phyloP scores from a whole-genome alignment of 768 basidiomycete genomes.

The Nidularia pulvinata region DNA sequence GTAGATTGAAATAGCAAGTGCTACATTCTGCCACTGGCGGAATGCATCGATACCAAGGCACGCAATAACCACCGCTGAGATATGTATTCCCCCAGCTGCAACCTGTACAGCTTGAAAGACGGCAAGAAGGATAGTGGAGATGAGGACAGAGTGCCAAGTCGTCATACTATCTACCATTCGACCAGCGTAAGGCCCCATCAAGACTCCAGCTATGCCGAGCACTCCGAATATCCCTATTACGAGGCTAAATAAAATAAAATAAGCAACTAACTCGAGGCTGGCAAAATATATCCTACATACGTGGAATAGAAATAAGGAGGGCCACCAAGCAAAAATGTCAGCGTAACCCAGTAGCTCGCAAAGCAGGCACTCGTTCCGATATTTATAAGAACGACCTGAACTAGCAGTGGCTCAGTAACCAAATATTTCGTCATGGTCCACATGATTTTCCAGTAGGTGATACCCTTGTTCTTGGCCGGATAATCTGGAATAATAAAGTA shows the following conservation, averaged over 20 bases:
- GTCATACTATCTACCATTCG: constrained; percentile 57
- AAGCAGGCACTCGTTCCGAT: neutral
- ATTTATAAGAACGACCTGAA: constrained; percentile 42
- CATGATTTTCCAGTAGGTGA: constrained; percentile 55
- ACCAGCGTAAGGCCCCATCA: constrained; percentile 59
- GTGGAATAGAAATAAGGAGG: neutral
- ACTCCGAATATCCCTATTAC: constrained; percentile 67
- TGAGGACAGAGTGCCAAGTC: constrained; percentile 64
- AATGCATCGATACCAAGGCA: constrained; percentile 62
- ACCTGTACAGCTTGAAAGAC: constrained; percentile 55
- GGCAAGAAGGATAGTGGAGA: constrained; percentile 40
- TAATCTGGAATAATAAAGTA: constrained; percentile 64
- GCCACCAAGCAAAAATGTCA: neutral
- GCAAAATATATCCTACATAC: neutral
- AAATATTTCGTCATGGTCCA: constrained; percentile 60
- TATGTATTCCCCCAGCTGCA: constrained; percentile 54
- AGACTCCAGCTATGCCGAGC: constrained; percentile 57
- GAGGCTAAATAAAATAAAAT: constrained; percentile 11
- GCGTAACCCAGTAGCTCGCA: neutral
- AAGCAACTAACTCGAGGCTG: neutral
- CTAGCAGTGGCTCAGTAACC: constrained; percentile 59
- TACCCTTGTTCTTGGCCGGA: constrained; percentile 51
- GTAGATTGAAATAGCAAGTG: constrained; percentile 49
- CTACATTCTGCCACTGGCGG: constrained; percentile 62
- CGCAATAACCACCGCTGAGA: constrained; percentile 58